Conservation (phyloP, 176 grass and related monocot genomes). For the Elaeis guineensis region DNA sequence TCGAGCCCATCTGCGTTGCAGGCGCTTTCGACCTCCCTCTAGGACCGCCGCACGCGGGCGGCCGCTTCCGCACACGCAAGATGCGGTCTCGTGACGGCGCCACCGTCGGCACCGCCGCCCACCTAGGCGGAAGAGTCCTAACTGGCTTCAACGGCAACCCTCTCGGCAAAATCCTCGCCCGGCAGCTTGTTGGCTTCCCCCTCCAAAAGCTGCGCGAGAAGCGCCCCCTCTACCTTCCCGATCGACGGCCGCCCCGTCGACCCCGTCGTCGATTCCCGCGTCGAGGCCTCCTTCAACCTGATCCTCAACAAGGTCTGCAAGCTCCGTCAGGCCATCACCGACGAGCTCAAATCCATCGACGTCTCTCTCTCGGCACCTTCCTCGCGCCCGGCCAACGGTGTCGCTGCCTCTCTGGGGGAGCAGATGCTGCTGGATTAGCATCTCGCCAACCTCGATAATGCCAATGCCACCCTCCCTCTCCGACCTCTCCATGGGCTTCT, state of each 20-base stretch:
- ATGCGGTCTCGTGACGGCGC: constrained; percentile 52
- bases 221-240: constrained; percentile 76
- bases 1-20: constrained; percentile 30
- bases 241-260: constrained; percentile 71
- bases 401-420: constrained; percentile 48
- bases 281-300: constrained; percentile 81
- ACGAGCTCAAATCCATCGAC: constrained; percentile 54
- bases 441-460: constrained; percentile 87
- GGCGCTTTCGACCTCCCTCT: constrained; percentile 49
- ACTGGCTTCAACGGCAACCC: constrained; percentile 93
- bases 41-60: constrained; percentile 71
- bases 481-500: constrained; percentile 83
- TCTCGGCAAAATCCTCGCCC: constrained; percentile 57
- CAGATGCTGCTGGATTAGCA: constrained; percentile 88
- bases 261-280: constrained; percentile 46
- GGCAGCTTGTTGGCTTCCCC: constrained; percentile 78
- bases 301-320: constrained; percentile 89
- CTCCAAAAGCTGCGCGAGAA: constrained; percentile 89
- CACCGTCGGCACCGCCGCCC: constrained; percentile 45
- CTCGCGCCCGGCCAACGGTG: constrained; percentile 55
- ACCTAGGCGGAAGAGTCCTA: constrained; percentile 93
- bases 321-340: constrained; percentile 60
- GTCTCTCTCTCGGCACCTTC: constrained; percentile 54
- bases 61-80: constrained; percentile 75
- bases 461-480: constrained; percentile 70